A percentile compares a stretch with the other conserved stretches of the same genome.
These are phyloP conservation scores for Neurospora sp. DNA, from an alignment of 2,329 filamentous ascomycete species.

Conservation along the genomic window DNA sequence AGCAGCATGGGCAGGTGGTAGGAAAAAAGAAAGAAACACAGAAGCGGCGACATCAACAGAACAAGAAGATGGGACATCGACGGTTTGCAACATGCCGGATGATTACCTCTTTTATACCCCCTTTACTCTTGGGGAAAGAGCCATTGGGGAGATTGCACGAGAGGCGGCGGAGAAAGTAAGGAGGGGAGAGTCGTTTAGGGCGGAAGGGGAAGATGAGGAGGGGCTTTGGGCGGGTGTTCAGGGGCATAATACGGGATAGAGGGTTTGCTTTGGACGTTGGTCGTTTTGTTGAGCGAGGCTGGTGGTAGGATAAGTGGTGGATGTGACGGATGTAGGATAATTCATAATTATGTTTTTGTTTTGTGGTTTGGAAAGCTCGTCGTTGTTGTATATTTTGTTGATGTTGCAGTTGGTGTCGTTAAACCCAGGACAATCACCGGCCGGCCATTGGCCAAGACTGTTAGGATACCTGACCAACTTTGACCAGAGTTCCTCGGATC, in stretches of 20 bases:
- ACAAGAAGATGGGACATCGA: background rate
- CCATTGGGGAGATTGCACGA: conserved; percentile 17
- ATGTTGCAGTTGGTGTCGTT: background rate
- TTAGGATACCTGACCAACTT: background rate
- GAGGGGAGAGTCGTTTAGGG: background rate
- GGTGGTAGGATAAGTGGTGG: background rate
- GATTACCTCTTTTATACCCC: conserved; percentile 42
- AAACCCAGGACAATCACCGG: background rate
- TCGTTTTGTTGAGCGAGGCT: background rate
- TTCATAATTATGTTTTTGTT: background rate
- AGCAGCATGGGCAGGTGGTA: background rate
- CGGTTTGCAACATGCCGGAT: conserved; percentile 20
- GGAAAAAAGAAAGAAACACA: background rate
- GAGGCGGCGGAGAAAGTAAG: conserved; percentile 6
- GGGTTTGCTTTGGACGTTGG: background rate
- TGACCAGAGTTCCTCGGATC: no score
- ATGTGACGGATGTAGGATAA: background rate
- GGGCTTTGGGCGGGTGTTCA: background rate
- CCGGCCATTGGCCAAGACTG: background rate
- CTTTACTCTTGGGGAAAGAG: conserved; percentile 32
- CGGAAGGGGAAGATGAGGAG: background rate
- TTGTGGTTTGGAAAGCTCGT: background rate
- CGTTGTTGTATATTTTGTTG: background rate
- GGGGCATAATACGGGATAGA: background rate
- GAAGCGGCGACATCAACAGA: background rate